Evolutionary conservation across 2,329 filamentous ascomycete genomes (phyloP), one percentile per base, ranked within the genome.

Genomic region (Shiraia bambusicola): DNA sequence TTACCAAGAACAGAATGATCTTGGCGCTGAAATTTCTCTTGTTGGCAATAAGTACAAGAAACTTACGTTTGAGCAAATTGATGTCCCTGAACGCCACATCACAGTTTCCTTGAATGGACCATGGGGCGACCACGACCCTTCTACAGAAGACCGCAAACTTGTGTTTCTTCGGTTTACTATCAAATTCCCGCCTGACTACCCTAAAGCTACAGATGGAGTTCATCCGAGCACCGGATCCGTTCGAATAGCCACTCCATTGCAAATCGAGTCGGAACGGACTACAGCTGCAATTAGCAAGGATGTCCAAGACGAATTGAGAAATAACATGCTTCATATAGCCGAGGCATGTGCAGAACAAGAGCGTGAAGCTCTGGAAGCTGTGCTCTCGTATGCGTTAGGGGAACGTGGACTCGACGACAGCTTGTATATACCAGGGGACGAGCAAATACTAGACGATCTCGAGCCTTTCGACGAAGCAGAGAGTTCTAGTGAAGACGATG

Each of bases 401-500:
- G 81, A 83, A 57, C 74, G 76, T 42, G 72, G 68, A 40, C 66
- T 84, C 4, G 76, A 83, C 46, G 80, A 84, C 28, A 80, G 76
- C 45, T 71, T 81, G 10, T 41, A 64, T 72, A 40, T 63, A 10
- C 38, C 49, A 13, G 34, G 69, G 74, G 32, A 84, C 9, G 77
- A 82, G 50, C 83, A 87, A 6, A 81, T 40, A 80, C 37, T 50
- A 39, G 67, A 69, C 41, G 56, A 59, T 25, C 28, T 57, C 19
- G 27, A 72, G 69, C 49, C 51, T 14, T 26, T 59, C 22, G 52
- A 50, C 6, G 61, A 50, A 22, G 86, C 87, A 42, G 88, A 93
- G 51, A 92, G 88, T 52, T 96, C 89, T 3, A 94, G 87, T 56
- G 86, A 89, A 49, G 86, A 89, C 46, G 87, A 91, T 51, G 88